These are phyloP conservation scores for Curvularia verruculosa DNA, from an alignment of 2,329 filamentous ascomycete genomes.

Conservation along the genomic window DNA sequence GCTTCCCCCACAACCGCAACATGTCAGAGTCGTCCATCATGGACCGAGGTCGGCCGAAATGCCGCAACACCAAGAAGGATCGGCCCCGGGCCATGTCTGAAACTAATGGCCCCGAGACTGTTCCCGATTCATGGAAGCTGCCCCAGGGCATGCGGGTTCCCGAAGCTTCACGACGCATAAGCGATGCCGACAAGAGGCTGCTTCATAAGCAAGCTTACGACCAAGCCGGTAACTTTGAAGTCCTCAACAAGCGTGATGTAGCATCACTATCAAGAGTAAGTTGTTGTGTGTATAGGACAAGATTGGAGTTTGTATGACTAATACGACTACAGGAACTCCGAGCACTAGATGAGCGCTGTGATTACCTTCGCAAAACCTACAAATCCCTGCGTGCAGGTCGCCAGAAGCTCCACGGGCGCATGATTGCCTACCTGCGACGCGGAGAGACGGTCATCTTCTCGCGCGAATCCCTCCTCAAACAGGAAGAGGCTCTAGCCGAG, in stretches of 20 bases:
- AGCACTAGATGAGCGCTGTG: constrained; percentile 76
- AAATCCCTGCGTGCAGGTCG: constrained; percentile 75
- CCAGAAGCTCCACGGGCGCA: constrained; percentile 75
- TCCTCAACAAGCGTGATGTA: constrained; percentile 49
- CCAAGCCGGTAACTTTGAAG: constrained; percentile 50
- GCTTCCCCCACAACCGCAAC: constrained; percentile 40
- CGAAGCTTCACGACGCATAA: constrained; percentile 44
- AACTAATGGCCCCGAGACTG: constrained; percentile 32
- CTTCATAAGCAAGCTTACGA: constrained; percentile 49
- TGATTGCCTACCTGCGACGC: constrained; percentile 77
- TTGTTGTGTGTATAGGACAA: neutral
- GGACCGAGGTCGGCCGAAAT: constrained; percentile 47
- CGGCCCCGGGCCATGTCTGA: constrained; percentile 45
- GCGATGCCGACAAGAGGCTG: constrained; percentile 43
- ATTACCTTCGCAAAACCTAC: constrained; percentile 79
- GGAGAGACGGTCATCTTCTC: constrained; percentile 74
- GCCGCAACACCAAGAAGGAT: constrained; percentile 41
- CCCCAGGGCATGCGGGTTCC: constrained; percentile 46
- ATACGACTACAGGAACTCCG: constrained; percentile 67
- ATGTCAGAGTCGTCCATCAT: constrained; percentile 49
- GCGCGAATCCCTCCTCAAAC: constrained; percentile 75
- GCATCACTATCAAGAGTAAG: constrained; percentile 65
- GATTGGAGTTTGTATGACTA: constrained; percentile 15
- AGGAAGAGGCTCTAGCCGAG: constrained; percentile 79
- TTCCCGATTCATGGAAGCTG: constrained; percentile 45